Base-by-base conservation (phyloP, 192 early-diverging fungal genomes). In the Tieghemiomyces parasiticus region DNA sequence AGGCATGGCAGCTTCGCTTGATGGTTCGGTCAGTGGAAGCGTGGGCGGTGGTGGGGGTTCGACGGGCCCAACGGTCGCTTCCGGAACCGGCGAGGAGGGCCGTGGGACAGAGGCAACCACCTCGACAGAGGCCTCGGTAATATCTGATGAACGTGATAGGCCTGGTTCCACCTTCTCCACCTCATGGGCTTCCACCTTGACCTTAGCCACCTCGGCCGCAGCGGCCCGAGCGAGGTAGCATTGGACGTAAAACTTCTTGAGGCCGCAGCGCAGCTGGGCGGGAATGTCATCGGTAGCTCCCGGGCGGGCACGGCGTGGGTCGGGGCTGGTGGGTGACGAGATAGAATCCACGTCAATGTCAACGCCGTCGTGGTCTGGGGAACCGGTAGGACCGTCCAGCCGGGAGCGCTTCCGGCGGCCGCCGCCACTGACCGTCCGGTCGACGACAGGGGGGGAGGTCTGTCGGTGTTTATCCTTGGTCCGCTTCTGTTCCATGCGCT, bases 401-500 rank as follows among this genome's bases (percentile, higher is more conserved):
- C n/a, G n/a, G n/a, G n/a, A n/a, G n/a, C n/a, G n/a, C n/a, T n/a
- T n/a, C n/a, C n/a, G n/a, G n/a, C n/a, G n/a, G n/a, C n/a, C n/a
- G n/a, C n/a, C n/a, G n/a, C n/a, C n/a, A n/a, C n/a, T n/a, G n/a
- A n/a, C n/a, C n/a, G n/a, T n/a, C n/a, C n/a, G n/a, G n/a, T n/a
- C n/a, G n/a, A n/a, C n/a, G n/a, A n/a, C n/a, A n/a, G n/a, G n/a
- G n/a, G n/a, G n/a, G 6, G 38, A 42, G 8, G 38, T 10, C 8
- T 10, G 16, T 16, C 38, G 38, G 16, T 6, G 8, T 10, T 16
- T 6, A 16, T 42, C 38, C 38, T 16, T 6, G 16, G 38, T 10
- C 16, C 16, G 16, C 55, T 58, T 34, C 8, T 58, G 55, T 38
- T 58, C 55, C 9, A 58, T 58, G 33, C 32, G 26, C 33, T 58